Conservation (phyloP, 2,329 filamentous ascomycete genomes). For the Chrysoporthe deuterocubensis region DNA sequence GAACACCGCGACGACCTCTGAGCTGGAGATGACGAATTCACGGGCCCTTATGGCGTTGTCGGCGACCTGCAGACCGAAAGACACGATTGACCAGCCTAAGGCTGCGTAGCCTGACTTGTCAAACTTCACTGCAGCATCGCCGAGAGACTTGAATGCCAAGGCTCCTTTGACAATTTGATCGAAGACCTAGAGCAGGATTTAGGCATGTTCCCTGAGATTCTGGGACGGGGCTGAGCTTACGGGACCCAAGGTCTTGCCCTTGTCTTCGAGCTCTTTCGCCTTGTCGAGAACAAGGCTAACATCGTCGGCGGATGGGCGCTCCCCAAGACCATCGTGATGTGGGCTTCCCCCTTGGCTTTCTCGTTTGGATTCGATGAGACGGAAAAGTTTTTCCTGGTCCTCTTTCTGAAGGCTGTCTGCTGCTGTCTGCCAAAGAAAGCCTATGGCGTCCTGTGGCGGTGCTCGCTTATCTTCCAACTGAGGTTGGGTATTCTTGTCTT, state of each 20-base stretch:
- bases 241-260: neutral
- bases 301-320: too few relatives aligned
- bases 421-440: too few relatives aligned
- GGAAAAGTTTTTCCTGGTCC: too few relatives aligned
- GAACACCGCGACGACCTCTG: neutral
- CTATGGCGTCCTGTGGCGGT: too few relatives aligned
- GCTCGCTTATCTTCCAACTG: too few relatives aligned
- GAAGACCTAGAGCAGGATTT: neutral
- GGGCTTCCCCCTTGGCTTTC: too few relatives aligned
- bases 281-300: neutral
- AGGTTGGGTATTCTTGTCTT: too few relatives aligned
- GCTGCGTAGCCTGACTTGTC: slow-evolving; percentile 11
- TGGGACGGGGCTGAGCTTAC: neutral
- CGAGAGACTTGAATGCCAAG: neutral
- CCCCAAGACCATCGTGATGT: too few relatives aligned
- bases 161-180: neutral
- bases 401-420: too few relatives aligned
- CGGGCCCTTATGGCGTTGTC: neutral
- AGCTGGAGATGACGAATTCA: slow-evolving; percentile 8
- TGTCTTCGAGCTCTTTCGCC: neutral
- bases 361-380: too few relatives aligned
- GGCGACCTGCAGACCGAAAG: slow-evolving; percentile 2
- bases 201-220: neutral
- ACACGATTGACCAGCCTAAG: slow-evolving; percentile 3
- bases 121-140: slow-evolving; percentile 2